Conservation (phyloP, 306 rosid genomes). For the Trichosanthes cucumerina region DNA sequence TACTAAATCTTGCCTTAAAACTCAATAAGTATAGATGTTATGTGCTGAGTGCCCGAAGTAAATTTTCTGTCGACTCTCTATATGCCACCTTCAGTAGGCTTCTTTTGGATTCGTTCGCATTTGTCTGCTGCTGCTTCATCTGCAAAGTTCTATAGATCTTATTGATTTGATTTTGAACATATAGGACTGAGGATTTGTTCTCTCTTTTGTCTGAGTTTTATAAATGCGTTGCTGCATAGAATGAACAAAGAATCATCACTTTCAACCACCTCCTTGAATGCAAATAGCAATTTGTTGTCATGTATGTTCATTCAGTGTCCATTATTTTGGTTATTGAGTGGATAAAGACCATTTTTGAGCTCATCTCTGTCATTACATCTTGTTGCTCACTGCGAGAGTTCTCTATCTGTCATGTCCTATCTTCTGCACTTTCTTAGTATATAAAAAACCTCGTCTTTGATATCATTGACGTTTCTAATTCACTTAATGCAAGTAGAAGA, state of each 20-base stretch:
- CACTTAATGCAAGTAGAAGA: background rate
- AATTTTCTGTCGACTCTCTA: background rate
- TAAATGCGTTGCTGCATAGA: background rate
- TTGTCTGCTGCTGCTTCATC: background rate
- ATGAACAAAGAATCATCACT: background rate
- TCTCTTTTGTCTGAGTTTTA: background rate
- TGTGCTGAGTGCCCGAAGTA: background rate
- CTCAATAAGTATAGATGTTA: slow-evolving; percentile 8
- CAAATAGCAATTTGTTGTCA: too few species aligned
- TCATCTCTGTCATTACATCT: background rate
- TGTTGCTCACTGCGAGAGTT: background rate
- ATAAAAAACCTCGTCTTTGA: background rate
- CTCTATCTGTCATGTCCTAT: background rate
- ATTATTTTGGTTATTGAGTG: background rate
- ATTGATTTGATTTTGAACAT: background rate
- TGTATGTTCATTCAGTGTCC: too few species aligned
- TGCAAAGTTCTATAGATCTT: background rate
- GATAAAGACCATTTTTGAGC: background rate
- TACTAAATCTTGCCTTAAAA: slow-evolving; percentile 22
- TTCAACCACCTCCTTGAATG: background rate
- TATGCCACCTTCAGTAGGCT: background rate
- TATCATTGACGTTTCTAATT: background rate
- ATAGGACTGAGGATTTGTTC: background rate
- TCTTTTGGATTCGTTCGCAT: background rate
- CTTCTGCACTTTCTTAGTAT: background rate